phyloP scores from a whole-genome alignment of 768 basidiomycete genomes.

The Mycena maculata region DNA sequence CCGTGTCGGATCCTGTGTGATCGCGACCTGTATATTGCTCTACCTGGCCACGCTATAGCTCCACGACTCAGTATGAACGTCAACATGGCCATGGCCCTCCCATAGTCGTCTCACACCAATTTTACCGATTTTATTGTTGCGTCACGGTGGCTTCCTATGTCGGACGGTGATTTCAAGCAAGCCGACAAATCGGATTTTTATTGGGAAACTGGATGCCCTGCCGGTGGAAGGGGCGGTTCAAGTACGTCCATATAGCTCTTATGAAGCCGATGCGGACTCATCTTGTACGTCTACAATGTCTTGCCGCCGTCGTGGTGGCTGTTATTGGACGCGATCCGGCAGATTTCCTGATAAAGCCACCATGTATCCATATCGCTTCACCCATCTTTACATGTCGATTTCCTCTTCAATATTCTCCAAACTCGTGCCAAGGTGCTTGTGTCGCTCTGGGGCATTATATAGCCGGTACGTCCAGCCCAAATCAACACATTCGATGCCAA shows the following conservation, averaged over 20 bases:
- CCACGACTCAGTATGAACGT: not conserved
- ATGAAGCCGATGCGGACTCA: not conserved
- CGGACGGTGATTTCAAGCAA: not conserved
- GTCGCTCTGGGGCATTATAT: not conserved
- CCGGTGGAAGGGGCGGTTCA: not conserved
- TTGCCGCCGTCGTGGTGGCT: not conserved
- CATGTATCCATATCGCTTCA: not conserved
- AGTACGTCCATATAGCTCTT: not conserved
- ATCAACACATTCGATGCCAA: too few species aligned
- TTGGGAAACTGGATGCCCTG: not conserved
- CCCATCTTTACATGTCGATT: not conserved
- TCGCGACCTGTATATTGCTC: not conserved
- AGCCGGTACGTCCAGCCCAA: not conserved
- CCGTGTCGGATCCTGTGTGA: too few species aligned
- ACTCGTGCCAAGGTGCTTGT: not conserved
- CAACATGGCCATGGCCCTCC: not conserved
- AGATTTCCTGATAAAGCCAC: not conserved
- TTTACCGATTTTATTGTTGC: conserved; percentile 18
- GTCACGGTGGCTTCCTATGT: not conserved
- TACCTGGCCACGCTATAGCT: not conserved
- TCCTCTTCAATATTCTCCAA: conserved; percentile 3
- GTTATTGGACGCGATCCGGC: conserved; percentile 2
- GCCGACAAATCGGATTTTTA: not conserved
- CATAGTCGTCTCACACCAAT: not conserved
- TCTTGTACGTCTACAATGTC: not conserved